Conservation (phyloP, 169 alveolate species). For the Plasmodium ovale region DNA sequence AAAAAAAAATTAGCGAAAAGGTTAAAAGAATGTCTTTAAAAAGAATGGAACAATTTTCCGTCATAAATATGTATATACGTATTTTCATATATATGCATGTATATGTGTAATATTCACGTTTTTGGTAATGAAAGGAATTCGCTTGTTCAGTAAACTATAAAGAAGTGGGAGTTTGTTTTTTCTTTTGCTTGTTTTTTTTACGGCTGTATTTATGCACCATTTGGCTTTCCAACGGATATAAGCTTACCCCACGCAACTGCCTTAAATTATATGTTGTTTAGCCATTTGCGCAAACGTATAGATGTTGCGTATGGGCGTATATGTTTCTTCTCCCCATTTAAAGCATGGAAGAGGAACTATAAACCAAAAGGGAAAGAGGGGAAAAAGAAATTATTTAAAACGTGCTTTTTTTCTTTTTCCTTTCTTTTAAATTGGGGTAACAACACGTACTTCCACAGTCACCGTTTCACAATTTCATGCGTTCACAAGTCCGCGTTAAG, state of each 20-base stretch:
- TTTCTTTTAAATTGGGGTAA: no score
- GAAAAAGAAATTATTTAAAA: no score
- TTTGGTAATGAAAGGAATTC: neutral
- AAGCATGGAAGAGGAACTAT: no score
- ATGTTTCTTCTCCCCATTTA: no score
- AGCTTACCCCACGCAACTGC: neutral
- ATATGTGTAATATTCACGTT: neutral
- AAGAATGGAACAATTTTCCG: slow-evolving; percentile 13
- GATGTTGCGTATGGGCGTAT: neutral
- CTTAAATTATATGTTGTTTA: neutral
- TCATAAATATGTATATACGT: neutral
- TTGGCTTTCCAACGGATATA: neutral
- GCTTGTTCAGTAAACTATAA: neutral
- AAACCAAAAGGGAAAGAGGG: no score
- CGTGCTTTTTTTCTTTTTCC: no score
- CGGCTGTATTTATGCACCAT: neutral
- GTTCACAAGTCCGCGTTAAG: neutral
- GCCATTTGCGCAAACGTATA: neutral
- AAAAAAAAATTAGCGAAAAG: neutral
- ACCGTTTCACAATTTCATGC: no score
- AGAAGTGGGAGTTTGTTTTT: neutral
- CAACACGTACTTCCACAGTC: no score
- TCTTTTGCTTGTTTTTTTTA: neutral
- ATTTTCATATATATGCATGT: no score
- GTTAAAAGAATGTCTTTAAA: slow-evolving; percentile 17